These are phyloP conservation scores for Curvularia eragrostidis DNA, from an alignment of 2,329 filamentous ascomycete genomes.

Conservation along the genomic window DNA sequence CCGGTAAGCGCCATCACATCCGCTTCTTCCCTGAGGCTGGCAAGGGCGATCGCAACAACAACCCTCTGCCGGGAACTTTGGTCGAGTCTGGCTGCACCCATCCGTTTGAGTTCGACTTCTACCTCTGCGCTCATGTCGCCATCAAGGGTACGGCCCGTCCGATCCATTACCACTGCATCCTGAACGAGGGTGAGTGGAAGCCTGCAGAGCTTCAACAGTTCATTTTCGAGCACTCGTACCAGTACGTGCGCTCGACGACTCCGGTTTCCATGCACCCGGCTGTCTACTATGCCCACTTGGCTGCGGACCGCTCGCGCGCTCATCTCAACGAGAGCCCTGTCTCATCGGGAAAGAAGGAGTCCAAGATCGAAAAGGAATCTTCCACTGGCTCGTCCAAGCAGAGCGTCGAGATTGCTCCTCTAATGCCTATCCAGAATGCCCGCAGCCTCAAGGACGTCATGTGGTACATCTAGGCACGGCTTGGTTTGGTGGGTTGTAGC, in stretches of 20 bases:
- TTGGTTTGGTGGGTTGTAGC: neutral
- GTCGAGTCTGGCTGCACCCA: constrained; percentile 91
- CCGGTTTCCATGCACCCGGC: constrained; percentile 88
- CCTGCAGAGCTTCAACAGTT: constrained; percentile 79
- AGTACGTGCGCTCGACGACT: constrained; percentile 89
- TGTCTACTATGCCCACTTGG: constrained; percentile 94
- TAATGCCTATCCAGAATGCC: constrained; percentile 52
- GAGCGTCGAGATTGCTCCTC: constrained; percentile 46
- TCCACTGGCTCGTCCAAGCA: constrained; percentile 41
- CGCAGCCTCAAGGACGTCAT: constrained; percentile 52
- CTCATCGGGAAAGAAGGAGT: constrained; percentile 50
- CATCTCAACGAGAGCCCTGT: constrained; percentile 66
- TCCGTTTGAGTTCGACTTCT: constrained; percentile 90
- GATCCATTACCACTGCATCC: constrained; percentile 87
- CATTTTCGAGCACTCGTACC: constrained; percentile 94
- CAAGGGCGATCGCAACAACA: constrained; percentile 74
- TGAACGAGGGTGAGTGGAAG: constrained; percentile 76
- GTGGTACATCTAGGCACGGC: constrained; percentile 57
- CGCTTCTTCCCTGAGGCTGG: constrained; percentile 80
- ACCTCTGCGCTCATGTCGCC: constrained; percentile 72
- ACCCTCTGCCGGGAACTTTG: constrained; percentile 83
- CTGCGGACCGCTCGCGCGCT: constrained; percentile 76
- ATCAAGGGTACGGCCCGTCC: constrained; percentile 95
- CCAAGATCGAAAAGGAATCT: constrained; percentile 36
- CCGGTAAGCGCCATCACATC: constrained; percentile 88